Evolutionary conservation across 306 rosid species (phyloP).

Genomic region (Ammopiptanthus mongolicus): DNA sequence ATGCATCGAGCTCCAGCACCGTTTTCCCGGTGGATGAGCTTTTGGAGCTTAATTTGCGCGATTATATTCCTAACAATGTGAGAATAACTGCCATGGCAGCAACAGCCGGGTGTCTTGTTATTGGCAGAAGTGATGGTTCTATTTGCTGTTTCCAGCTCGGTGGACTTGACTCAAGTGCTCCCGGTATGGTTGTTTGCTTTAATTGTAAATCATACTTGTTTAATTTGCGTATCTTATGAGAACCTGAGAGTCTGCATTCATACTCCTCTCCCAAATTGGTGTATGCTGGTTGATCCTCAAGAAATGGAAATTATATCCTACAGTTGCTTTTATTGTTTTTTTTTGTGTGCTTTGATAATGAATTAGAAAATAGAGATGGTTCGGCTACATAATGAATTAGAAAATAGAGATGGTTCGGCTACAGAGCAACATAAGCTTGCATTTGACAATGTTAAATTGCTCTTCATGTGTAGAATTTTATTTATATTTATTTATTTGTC

Average conservation of each 20-base stretch:
- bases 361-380: neutral
- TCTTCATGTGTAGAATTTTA: neutral
- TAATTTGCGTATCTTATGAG: neutral
- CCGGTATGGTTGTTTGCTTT: constrained; percentile 46
- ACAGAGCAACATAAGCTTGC: neutral
- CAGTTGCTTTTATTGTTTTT: neutral
- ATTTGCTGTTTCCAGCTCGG: constrained; percentile 74
- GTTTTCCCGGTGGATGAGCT: constrained; percentile 46
- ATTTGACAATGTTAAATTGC: constrained; percentile 3
- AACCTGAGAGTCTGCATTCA: neutral
- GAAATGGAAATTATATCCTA: neutral
- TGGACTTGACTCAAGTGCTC: constrained; percentile 47
- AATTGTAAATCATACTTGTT: neutral
- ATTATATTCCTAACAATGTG: constrained; percentile 27
- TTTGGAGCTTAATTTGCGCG: constrained; percentile 42
- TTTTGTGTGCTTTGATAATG: constrained; percentile 12
- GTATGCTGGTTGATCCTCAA: neutral
- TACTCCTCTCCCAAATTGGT: neutral
- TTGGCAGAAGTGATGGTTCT: constrained; percentile 74
- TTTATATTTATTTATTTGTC: neutral
- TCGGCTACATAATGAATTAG: neutral
- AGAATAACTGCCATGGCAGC: constrained; percentile 57
- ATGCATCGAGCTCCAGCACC: constrained; percentile 43
- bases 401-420: constrained; percentile 6
- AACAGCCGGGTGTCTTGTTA: constrained; percentile 51